A percentile compares a stretch with the other conserved stretches of the same genome.
These are phyloP conservation scores for Pisolithus thermaeus DNA, from an alignment of 1,284 basidiomycete genomes.

Conservation along the genomic window DNA sequence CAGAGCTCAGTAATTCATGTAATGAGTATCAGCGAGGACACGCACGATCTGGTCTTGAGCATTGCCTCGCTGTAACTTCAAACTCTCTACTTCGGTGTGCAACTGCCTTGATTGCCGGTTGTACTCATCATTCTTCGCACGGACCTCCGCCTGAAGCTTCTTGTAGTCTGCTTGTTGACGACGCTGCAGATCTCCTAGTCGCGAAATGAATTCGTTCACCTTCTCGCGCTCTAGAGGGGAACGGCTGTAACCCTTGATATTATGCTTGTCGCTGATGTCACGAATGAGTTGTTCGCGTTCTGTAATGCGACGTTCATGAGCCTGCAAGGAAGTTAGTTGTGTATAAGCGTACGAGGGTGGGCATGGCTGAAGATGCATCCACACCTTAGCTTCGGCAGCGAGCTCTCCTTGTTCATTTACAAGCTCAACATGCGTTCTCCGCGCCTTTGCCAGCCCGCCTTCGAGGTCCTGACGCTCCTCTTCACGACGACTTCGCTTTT, in stretches of 20 bases:
- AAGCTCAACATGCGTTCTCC: slow-evolving; percentile 50
- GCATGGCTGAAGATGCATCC: neutral
- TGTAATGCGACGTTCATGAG: slow-evolving; percentile 67
- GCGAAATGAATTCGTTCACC: slow-evolving; percentile 63
- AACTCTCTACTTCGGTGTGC: slow-evolving; percentile 46
- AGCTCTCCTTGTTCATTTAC: slow-evolving; percentile 58
- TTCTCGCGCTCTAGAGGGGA: slow-evolving; percentile 61
- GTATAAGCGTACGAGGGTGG: neutral
- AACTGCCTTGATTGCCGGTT: slow-evolving; percentile 48
- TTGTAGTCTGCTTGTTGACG: slow-evolving; percentile 54
- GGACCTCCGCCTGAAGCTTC: slow-evolving; percentile 56
- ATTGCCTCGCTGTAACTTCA: slow-evolving; percentile 47
- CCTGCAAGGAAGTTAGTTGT: slow-evolving; percentile 36
- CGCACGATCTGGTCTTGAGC: slow-evolving; percentile 60
- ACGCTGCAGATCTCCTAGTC: slow-evolving; percentile 53
- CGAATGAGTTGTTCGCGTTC: slow-evolving; percentile 74
- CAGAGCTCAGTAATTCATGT: neutral
- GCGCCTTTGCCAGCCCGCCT: slow-evolving; percentile 52
- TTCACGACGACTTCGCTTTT: slow-evolving; percentile 43
- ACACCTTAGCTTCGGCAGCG: slow-evolving; percentile 59
- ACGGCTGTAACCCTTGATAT: slow-evolving; percentile 70
- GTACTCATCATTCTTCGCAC: slow-evolving; percentile 52
- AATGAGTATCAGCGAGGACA: slow-evolving; percentile 11
- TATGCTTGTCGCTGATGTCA: slow-evolving; percentile 61
- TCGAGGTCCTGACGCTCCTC: slow-evolving; percentile 55